Evolutionary conservation across 2,329 filamentous ascomycete genomes (phyloP), one percentile per base, ranked within the genome.

Genomic region (Sporothrix mexicana): DNA sequence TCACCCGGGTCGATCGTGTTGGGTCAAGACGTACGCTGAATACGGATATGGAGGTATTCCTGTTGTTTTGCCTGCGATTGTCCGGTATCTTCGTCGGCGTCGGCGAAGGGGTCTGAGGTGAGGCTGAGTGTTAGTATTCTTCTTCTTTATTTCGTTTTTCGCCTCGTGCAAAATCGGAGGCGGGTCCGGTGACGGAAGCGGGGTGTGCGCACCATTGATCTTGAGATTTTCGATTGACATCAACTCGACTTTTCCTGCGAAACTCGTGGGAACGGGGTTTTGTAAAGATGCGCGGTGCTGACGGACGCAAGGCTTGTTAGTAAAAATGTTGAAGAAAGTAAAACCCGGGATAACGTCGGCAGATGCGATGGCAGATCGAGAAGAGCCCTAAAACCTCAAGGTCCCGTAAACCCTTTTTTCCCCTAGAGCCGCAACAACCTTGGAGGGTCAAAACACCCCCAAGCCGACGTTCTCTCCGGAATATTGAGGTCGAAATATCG

Each of bases 221-320:
- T 96, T 96, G 87, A 97, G 92, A 90, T 97, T 97, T 94, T 96
- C 93, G 93, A 96, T 96, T 91, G 93, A 96, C 93, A 96, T 96
- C 75, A 76, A 76, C 75, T 76, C 75, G 75, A 73, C 71, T 76
- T 76, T 74, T 55, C 73, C 72, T 69, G 75, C 74, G 70, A 64
- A 72, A 76, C 74, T 72, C 64, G 30, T 66, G 73, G 73, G 72
- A 75, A 70, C 68, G 43, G 72, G 74, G 73, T 71, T 74, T 75
- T 47, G 64, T 68, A 23, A 47, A 25, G 23, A 36, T 64, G 30
- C 23, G n/a, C 23, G 57, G 20, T 51, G 64, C 70, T 72, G 49
- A 17, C 13, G 36, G 15, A 41, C 53, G 43, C 25, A 23, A 51
- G 23, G 25, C 25, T 20, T 36, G 36, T 66, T 66, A 55, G 59